A percentile compares a stretch with the other conserved stretches of the same genome.
These are phyloP conservation scores for Tylopilus plumbeoviolaceoides DNA, from an alignment of 768 basidiomycete species.

Conservation along the genomic window DNA sequence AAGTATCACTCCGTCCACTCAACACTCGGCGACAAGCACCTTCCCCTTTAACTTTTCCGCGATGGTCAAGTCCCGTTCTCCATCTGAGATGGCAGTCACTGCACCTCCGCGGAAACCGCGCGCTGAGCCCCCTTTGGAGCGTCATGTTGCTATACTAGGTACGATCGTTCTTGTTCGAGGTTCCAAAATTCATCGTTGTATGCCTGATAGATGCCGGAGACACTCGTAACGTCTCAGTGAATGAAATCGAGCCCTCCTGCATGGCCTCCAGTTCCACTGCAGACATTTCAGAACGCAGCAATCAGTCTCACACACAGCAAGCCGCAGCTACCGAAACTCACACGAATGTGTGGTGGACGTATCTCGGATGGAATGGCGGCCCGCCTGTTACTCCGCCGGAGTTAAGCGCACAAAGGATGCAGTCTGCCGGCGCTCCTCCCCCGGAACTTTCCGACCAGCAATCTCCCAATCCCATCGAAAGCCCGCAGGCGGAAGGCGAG, in stretches of 20 bases:
- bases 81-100: slow-evolving; percentile 31
- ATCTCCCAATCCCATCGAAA: neutral
- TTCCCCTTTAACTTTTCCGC: slow-evolving; percentile 50
- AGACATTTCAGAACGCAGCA: slow-evolving; percentile 11
- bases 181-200: slow-evolving; percentile 4
- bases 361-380: slow-evolving; percentile 39
- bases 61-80: slow-evolving; percentile 43
- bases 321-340: slow-evolving; percentile 1
- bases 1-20: neutral
- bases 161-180: slow-evolving; percentile 1
- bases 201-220: slow-evolving; percentile 11
- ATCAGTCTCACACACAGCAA: slow-evolving; percentile 7
- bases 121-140: neutral
- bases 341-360: slow-evolving; percentile 44
- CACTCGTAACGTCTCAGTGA: neutral
- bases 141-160: slow-evolving; percentile 14
- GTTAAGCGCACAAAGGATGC: neutral
- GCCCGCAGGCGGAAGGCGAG: slow-evolving; percentile 5
- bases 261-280: neutral
- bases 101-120: slow-evolving; percentile 7
- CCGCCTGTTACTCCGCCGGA: slow-evolving; percentile 9
- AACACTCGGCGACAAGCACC: slow-evolving; percentile 41
- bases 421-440: neutral
- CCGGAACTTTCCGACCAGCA: slow-evolving; percentile 6
- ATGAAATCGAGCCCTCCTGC: neutral